These are phyloP conservation scores for Dictyostelium firmibasis DNA, from an alignment of 78 protist genomes.

Conservation along the genomic window DNA sequence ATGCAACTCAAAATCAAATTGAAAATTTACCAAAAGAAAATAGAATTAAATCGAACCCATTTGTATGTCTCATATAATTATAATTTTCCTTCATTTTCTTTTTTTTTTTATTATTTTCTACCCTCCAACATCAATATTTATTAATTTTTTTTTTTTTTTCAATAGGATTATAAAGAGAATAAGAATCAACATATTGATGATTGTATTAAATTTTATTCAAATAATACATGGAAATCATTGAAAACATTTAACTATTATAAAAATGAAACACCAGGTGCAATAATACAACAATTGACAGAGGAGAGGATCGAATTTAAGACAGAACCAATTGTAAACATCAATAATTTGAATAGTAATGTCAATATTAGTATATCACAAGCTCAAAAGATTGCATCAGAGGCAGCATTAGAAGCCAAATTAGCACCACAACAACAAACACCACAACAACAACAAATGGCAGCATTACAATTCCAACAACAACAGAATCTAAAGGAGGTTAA, in stretches of 20 bases:
- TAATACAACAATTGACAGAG: slow-evolving; percentile 8
- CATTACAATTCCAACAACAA: background rate
- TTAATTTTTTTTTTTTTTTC: background rate
- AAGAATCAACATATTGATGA: slow-evolving; percentile 50
- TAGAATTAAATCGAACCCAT: slow-evolving; percentile 41
- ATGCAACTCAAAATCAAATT: slow-evolving; percentile 2
- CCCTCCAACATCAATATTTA: background rate
- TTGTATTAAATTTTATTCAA: slow-evolving; percentile 52
- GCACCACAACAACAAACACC: slow-evolving; percentile 10
- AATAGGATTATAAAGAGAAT: slow-evolving; percentile 46
- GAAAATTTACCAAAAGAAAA: slow-evolving; percentile 47
- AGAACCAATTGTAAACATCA: slow-evolving; percentile 6
- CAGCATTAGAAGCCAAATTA: background rate
- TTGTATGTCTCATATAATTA: too few relatives aligned
- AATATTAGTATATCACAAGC: background rate
- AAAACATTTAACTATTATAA: slow-evolving; percentile 13
- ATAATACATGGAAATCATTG: slow-evolving; percentile 29
- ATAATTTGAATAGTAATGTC: background rate
- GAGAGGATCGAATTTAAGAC: slow-evolving; percentile 26
- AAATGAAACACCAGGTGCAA: slow-evolving; percentile 36
- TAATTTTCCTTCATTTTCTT: background rate
- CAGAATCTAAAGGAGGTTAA: slow-evolving; percentile 4
- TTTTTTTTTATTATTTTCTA: background rate
- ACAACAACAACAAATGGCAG: background rate
- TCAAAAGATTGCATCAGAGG: background rate